phyloP scores from a whole-genome alignment of 768 basidiomycete species.

The Psilocybe subaeruginosa region DNA sequence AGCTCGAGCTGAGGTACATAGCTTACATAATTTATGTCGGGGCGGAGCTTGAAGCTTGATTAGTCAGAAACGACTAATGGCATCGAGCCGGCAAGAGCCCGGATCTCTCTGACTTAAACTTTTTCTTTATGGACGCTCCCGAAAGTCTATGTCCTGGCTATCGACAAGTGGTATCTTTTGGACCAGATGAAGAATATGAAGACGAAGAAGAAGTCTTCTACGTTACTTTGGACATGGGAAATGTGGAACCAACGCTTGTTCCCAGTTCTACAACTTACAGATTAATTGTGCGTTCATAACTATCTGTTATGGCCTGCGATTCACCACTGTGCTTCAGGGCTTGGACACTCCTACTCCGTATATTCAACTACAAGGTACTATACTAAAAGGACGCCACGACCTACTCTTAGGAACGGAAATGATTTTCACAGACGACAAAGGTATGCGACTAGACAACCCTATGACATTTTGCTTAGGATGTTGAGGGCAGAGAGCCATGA shows the following conservation, averaged over 20 bases:
- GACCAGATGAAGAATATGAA: slow-evolving; percentile 68
- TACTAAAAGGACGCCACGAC: slow-evolving; percentile 73
- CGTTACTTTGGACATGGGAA: slow-evolving; percentile 75
- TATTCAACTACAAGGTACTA: slow-evolving; percentile 75
- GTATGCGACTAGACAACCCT: slow-evolving; percentile 20
- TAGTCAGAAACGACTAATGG: too few relatives aligned
- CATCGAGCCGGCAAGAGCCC: too few relatives aligned
- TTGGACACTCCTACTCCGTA: slow-evolving; percentile 79
- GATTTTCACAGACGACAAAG: slow-evolving; percentile 71
- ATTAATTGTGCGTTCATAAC: slow-evolving; percentile 61
- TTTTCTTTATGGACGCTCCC: slow-evolving; percentile 20
- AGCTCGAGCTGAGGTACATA: too few relatives aligned
- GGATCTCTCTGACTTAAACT: background rate
- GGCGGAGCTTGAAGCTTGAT: too few relatives aligned
- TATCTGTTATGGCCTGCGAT: background rate
- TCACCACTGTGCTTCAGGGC: slow-evolving; percentile 46
- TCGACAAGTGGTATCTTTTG: slow-evolving; percentile 68
- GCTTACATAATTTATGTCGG: too few relatives aligned
- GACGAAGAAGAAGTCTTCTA: slow-evolving; percentile 65
- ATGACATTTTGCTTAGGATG: background rate
- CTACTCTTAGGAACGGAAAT: slow-evolving; percentile 75
- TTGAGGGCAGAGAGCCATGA: slow-evolving; percentile 42
- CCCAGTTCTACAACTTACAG: slow-evolving; percentile 72
- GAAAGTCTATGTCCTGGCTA: slow-evolving; percentile 57
- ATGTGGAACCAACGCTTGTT: slow-evolving; percentile 73